phyloP scores from a whole-genome alignment of 345 rosid species.

The Boechera divaricarpa region DNA sequence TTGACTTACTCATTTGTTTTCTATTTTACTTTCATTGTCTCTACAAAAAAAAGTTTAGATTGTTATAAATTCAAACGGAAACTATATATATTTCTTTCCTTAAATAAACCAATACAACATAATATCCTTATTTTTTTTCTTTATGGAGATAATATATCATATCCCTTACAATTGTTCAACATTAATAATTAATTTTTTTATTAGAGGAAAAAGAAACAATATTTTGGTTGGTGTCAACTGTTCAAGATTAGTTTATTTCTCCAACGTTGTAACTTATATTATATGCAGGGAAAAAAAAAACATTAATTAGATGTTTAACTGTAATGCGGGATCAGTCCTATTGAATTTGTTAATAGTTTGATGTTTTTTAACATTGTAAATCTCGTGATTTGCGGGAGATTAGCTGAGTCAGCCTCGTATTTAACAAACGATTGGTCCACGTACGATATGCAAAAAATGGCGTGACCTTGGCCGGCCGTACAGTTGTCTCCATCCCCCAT shows the following conservation, averaged over 20 bases:
- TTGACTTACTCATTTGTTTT: background rate
- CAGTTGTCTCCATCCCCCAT: slow-evolving; percentile 24
- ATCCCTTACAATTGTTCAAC: background rate
- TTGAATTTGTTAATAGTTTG: slow-evolving; percentile 1
- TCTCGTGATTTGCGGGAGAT: slow-evolving; percentile 35
- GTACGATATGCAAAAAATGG: slow-evolving; percentile 2
- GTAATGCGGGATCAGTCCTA: slow-evolving; percentile 7
- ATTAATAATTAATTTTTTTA: background rate
- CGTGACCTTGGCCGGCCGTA: slow-evolving; percentile 46
- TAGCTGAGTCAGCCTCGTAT: slow-evolving; percentile 38
- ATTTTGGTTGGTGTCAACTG: slow-evolving; percentile 27
- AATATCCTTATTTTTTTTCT: background rate
- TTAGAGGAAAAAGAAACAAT: background rate
- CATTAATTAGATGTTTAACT: slow-evolving; percentile 2
- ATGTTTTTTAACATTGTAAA: background rate
- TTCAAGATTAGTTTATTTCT: slow-evolving; percentile 22
- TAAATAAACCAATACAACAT: background rate
- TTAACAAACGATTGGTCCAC: slow-evolving; percentile 13
- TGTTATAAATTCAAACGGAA: background rate
- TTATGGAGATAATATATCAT: background rate
- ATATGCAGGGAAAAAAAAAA: background rate
- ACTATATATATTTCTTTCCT: background rate
- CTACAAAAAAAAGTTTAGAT: background rate
- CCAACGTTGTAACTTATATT: slow-evolving; percentile 11
- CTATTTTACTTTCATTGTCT: background rate